Percentiles rank a stretch among this genome's conserved stretches.
These are phyloP conservation scores for Cercospora sp. DNA, from an alignment of 2,329 filamentous ascomycete species.

Conservation along the genomic window DNA sequence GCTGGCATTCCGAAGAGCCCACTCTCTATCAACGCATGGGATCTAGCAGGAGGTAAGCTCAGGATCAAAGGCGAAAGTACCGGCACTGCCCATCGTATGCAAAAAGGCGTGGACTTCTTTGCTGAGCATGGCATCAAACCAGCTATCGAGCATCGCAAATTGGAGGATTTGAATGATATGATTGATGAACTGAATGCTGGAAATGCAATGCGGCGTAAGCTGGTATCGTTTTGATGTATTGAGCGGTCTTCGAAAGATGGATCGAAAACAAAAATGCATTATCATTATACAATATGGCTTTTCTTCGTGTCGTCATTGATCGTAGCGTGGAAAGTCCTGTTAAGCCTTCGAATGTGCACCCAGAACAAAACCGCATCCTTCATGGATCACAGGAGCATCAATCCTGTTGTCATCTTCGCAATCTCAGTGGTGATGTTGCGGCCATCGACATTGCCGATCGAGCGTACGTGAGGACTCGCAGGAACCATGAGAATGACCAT, in stretches of 20 bases:
- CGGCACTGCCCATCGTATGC: neutral
- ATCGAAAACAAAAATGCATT: constrained; percentile 5
- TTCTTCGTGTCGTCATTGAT: neutral
- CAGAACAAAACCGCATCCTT: neutral
- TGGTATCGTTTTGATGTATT: neutral
- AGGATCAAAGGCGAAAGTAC: neutral
- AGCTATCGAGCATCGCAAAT: neutral
- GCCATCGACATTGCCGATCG: neutral
- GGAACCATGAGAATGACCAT: neutral
- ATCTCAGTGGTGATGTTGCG: neutral
- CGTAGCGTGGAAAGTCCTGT: neutral
- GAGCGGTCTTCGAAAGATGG: constrained; percentile 8
- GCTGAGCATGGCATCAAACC: neutral
- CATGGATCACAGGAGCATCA: neutral
- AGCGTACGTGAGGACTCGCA: neutral
- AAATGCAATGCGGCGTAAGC: neutral
- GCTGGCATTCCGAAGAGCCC: neutral
- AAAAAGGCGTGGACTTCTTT: neutral
- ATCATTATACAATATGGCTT: neutral
- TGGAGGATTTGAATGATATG: neutral
- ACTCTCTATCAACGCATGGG: neutral
- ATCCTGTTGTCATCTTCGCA: neutral
- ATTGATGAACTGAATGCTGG: neutral
- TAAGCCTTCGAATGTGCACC: neutral
- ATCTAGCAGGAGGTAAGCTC: neutral